A percentile compares a stretch with the other conserved stretches of the same genome.
phyloP scores from a whole-genome alignment of 768 basidiomycete species.

The Lactarius vividus region DNA sequence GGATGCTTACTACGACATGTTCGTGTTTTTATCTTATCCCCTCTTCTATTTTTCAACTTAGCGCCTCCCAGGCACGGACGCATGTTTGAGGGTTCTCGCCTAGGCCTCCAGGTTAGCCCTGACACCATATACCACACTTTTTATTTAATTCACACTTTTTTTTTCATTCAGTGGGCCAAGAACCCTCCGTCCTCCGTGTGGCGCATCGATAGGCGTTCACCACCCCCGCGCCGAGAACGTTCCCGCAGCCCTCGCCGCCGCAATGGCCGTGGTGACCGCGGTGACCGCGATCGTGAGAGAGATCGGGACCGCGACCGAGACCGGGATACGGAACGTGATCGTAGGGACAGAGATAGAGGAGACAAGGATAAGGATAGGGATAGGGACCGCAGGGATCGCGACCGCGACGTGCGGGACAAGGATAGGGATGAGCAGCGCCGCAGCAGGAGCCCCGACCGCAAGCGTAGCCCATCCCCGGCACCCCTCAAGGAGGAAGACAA shows the following conservation, averaged over 20 bases:
- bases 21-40: constrained; percentile 22
- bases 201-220: constrained; percentile 64
- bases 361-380: constrained; percentile 30
- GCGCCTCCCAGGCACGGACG: constrained; percentile 61
- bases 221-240: constrained; percentile 38
- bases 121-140: neutral
- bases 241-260: constrained; percentile 49
- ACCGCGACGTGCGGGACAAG: constrained; percentile 37
- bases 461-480: constrained; percentile 45
- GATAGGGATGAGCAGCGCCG: constrained; percentile 41
- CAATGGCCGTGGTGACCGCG: constrained; percentile 33
- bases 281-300: constrained; percentile 34
- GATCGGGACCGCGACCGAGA: constrained; percentile 35
- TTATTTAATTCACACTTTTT: neutral
- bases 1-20: constrained; percentile 85
- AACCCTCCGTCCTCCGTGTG: constrained; percentile 80
- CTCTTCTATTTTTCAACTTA: neutral
- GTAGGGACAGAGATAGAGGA: constrained; percentile 31
- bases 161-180: constrained; percentile 65
- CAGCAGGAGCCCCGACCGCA: constrained; percentile 48
- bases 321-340: constrained; percentile 42
- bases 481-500: constrained; percentile 41
- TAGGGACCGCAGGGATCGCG: constrained; percentile 36
- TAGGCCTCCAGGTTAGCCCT: constrained; percentile 66
- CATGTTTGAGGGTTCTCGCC: constrained; percentile 67